Evolutionary conservation across 2,329 filamentous ascomycete species (phyloP), one percentile per base, ranked within the genome.

Genomic region (Claviceps maximensis): DNA sequence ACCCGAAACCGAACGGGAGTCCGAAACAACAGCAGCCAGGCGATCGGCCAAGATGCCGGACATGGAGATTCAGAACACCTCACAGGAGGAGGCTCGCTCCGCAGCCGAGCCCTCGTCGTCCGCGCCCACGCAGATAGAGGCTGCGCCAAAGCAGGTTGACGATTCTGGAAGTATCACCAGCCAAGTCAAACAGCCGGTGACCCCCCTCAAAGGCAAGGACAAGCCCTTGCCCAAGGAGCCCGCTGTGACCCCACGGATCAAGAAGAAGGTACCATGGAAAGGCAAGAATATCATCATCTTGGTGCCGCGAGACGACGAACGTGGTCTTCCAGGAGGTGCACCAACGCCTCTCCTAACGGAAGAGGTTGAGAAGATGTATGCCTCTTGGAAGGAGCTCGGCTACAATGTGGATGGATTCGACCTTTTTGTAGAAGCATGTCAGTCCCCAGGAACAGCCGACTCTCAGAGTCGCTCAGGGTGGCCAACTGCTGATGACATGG

Each of bases 181-280:
- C 10, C 61, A 66, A 40, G 58, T 52, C 47, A 63, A 58, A 56
- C 55, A 56, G 27, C 67, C 68, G 21, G 58, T 57, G 12, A 71
- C 71, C 1, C 70, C 70, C 3, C 62, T 60, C n/a, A 68, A 66
- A 53, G 60, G 59, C 38, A 60, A 57, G 10, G 63, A 68, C 19
- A 71, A 68, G 57, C 62, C 65, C 45, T 58, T 69, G 15, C 65
- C 69, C 1, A 70, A 69, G 51, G 69, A 70, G 27, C 63, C 68
- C 6, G 65, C 69, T 2, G 65, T 69, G 47, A 78, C 78, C 6
- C 79, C 79, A n/a, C 71, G 79, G 13, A 57, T 79, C 8, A 87
- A 78, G 69, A 89, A 86, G 65, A 87, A 84, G 68, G 74, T 90
- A 2, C 75, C 77, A 47, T 89, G 86, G 84, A 84, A 78, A 61